Percentiles rank a stretch among this genome's conserved stretches.
These are phyloP conservation scores for Rhizopogon vinicolor DNA, from an alignment of 768 basidiomycete genomes.

Conservation along the genomic window DNA sequence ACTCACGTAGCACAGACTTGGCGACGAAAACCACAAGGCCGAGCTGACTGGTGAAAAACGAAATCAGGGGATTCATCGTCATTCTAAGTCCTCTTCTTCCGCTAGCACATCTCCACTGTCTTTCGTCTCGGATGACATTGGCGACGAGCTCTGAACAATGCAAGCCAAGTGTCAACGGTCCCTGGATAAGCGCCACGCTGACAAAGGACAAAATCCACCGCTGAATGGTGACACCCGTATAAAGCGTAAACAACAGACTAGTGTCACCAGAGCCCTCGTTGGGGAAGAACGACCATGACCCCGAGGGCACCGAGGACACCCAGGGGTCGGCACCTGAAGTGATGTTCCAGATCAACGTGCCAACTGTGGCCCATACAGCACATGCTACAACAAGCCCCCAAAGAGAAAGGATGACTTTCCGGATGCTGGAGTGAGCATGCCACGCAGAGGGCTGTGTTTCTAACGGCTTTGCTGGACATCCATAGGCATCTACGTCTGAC, in stretches of 20 bases:
- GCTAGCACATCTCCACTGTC: constrained; percentile 21
- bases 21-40: constrained; percentile 11
- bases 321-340: neutral
- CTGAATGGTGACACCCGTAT: constrained; percentile 9
- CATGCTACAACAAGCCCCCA: constrained; percentile 19
- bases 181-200: constrained; percentile 22
- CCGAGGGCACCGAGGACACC: neutral
- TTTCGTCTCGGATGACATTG: constrained; percentile 25
- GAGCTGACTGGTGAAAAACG: constrained; percentile 15
- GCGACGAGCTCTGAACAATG: constrained; percentile 24
- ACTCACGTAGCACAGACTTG: constrained; percentile 25
- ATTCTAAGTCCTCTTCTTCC: constrained; percentile 10
- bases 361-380: constrained; percentile 16
- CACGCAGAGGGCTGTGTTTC: constrained; percentile 22
- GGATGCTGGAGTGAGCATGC: constrained; percentile 19
- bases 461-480: constrained; percentile 10
- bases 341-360: neutral
- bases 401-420: constrained; percentile 17
- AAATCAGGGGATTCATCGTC: constrained; percentile 15
- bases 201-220: constrained; percentile 21
- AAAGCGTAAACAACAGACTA: constrained; percentile 12
- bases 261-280: constrained; percentile 8
- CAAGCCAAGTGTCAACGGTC: constrained; percentile 22
- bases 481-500: neutral
- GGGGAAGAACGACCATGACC: constrained; percentile 25